phyloP scores from a whole-genome alignment of 1,284 basidiomycete species.

The Flammula alnicola region DNA sequence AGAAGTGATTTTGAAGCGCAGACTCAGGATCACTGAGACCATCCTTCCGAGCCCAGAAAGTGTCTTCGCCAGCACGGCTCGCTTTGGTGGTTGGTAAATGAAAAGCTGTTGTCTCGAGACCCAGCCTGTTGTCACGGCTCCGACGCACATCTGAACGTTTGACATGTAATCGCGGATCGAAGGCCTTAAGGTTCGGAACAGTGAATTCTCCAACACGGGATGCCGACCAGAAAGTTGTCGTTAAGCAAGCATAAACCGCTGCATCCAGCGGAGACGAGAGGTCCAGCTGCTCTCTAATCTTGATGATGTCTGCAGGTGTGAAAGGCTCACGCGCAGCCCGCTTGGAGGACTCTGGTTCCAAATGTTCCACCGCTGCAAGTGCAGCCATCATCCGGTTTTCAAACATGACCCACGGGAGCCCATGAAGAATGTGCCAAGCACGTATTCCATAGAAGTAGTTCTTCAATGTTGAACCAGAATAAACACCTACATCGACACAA shows the following conservation, averaged over 20 bases:
- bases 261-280: constrained; percentile 30
- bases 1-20: constrained; percentile 12
- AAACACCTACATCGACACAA: too few relatives aligned
- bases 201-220: constrained; percentile 41
- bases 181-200: constrained; percentile 29
- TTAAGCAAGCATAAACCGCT: constrained; percentile 37
- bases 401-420: constrained; percentile 28
- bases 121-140: constrained; percentile 12
- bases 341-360: constrained; percentile 26
- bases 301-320: constrained; percentile 23
- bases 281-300: constrained; percentile 24
- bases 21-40: constrained; percentile 10
- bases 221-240: constrained; percentile 35
- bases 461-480: too few relatives aligned
- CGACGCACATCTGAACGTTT: constrained; percentile 19
- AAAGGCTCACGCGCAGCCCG: constrained; percentile 27
- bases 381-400: constrained; percentile 24
- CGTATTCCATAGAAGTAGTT: constrained; percentile 22
- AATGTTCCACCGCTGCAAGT: constrained; percentile 24
- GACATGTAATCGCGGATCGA: constrained; percentile 30
- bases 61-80: constrained; percentile 22
- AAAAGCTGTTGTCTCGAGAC: constrained; percentile 25
- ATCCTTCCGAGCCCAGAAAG: constrained; percentile 18
- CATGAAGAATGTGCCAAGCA: constrained; percentile 44
- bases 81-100: constrained; percentile 38